Base-by-base conservation (phyloP, 2,329 filamentous ascomycete species). In the Fusarium brevicatenulatum region DNA sequence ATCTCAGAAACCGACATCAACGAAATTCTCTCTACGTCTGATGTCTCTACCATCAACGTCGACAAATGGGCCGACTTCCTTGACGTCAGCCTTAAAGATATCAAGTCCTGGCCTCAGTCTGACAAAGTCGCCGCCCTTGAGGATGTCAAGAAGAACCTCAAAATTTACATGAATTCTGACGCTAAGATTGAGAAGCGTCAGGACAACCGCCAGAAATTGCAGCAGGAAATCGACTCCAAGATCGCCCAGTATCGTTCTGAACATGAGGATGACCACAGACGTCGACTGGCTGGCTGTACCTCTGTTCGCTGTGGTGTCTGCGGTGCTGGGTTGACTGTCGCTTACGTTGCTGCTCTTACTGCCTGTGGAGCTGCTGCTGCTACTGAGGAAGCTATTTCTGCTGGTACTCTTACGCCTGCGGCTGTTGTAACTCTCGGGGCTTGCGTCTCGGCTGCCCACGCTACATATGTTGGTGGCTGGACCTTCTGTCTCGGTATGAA, bases 1-100 rank as follows among this genome's bases (percentile, higher is more conserved):
- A 21, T 66, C 40, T 25, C 43, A 42, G 42, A 44, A 12, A 16
- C 40, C 18, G 30, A 63, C 23, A 34, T 66, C 19, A 34, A 56
- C 3, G 42, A 54, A 15, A 39, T 62, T 9, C 49, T 63, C 11
- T 66, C 50, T 18, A 18, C 49, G 7, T 32, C 50, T 25, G 57
- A 66, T 25, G 43, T 66, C 19, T 63, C 49, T 9, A 23, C 43
- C 32, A 44, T 66, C 50, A 25, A 63, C 4, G 28, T 62, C 58
- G 34, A 28, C 12, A 62, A 63, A 23, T 66, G 46, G 39, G 39
- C 63, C 10, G 60, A 66, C n/a, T 52, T 53, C 19, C 34, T 63
- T 30, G 32, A 56, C 2, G 23, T 55, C 9, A 32, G 52, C n/a
- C 49, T 34, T 16, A 39, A 66, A 23, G 57, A 66, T 5, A n/a